phyloP scores from a whole-genome alignment of 768 basidiomycete genomes.

The Jaapia argillacea region DNA sequence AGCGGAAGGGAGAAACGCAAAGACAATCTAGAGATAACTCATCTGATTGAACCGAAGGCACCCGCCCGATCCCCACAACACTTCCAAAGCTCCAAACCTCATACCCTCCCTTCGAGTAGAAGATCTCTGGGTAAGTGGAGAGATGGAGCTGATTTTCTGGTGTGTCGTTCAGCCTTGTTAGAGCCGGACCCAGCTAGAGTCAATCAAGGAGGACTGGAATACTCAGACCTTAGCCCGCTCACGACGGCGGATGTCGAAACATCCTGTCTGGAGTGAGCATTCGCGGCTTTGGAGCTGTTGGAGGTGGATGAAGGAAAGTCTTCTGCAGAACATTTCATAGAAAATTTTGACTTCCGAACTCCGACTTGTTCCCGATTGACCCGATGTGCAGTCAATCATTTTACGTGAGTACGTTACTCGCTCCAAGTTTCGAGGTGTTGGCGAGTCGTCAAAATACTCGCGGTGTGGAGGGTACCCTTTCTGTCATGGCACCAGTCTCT shows the following conservation, averaged over 20 bases:
- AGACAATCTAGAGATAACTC: not conserved
- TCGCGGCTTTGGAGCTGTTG: slow-evolving; percentile 44
- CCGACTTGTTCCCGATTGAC: too few species aligned
- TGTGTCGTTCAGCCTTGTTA: not conserved
- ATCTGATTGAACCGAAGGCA: too few species aligned
- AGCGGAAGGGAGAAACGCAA: not conserved
- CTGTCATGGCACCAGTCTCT: too few species aligned
- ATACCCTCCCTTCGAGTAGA: not conserved
- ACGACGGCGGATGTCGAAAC: slow-evolving; percentile 23
- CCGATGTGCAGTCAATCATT: too few species aligned
- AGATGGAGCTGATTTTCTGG: not conserved
- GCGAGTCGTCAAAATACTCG: too few species aligned
- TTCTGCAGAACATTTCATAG: too few species aligned
- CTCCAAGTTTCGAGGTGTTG: too few species aligned
- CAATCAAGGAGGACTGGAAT: slow-evolving; percentile 19
- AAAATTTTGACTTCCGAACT: too few species aligned
- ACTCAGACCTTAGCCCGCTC: slow-evolving; percentile 73
- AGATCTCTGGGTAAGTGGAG: not conserved
- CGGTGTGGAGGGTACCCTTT: too few species aligned
- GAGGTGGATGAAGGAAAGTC: not conserved
- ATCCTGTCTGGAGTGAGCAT: slow-evolving; percentile 41
- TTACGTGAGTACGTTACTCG: too few species aligned
- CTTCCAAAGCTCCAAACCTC: not conserved
- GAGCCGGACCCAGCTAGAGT: slow-evolving; percentile 1
- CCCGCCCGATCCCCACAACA: not conserved